Conservation (phyloP, 225 moss, liverwort and hornwort genomes). For the Asterella californica region DNA sequence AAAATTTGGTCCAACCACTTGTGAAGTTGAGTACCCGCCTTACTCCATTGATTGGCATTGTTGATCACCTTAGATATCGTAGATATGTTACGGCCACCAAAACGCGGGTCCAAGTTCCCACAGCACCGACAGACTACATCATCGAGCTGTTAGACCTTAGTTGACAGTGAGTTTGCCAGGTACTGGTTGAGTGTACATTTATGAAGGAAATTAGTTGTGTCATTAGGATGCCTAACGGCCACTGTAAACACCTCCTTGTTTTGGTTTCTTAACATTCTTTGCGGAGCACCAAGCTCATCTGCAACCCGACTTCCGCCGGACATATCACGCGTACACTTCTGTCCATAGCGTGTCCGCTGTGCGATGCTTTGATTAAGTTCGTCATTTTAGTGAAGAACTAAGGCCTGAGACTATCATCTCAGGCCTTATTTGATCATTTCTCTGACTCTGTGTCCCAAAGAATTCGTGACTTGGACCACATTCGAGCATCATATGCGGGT, state of each 20-base stretch:
- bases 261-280: constrained; percentile 1
- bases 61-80: constrained; percentile 52
- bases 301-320: background rate
- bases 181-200: constrained; percentile 34
- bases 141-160: constrained; percentile 91
- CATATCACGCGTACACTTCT: no score
- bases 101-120: background rate
- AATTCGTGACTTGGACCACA: no score
- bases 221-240: background rate
- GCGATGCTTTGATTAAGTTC: no score
- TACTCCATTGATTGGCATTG: constrained; percentile 49
- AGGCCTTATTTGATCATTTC: no score
- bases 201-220: constrained; percentile 15
- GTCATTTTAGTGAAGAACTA: no score
- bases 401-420: no score
- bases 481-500: no score
- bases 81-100: background rate
- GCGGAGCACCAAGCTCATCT: background rate
- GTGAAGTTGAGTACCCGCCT: constrained; percentile 48
- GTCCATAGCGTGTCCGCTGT: no score
- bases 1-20: constrained; percentile 47
- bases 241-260: constrained; percentile 4
- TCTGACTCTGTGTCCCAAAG: no score
- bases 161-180: constrained; percentile 23
- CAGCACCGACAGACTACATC: constrained; percentile 49